phyloP scores from a whole-genome alignment of 2,329 filamentous ascomycete genomes.

The Podosphaera aphanis region DNA sequence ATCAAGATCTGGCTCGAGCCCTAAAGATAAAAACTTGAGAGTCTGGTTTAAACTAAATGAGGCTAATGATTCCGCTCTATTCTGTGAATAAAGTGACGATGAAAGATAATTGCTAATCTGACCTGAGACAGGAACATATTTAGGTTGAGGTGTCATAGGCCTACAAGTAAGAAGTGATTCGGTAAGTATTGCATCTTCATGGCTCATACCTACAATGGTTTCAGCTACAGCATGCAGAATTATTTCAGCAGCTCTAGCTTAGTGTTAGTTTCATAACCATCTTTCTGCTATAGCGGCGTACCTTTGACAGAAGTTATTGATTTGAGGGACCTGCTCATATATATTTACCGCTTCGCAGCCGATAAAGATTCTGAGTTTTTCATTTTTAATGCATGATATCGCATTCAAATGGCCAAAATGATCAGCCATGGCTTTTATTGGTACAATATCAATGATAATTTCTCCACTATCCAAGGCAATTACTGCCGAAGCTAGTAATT shows the following conservation, averaged over 20 bases:
- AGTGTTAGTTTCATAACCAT: neutral
- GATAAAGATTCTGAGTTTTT: constrained; percentile 6
- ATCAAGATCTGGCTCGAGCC: constrained; percentile 24
- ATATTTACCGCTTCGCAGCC: constrained; percentile 9
- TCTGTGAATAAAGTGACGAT: constrained; percentile 17
- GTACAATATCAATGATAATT: constrained; percentile 9
- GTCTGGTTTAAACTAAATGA: constrained; percentile 16
- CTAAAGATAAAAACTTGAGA: constrained; percentile 23
- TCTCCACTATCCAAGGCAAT: constrained; percentile 8
- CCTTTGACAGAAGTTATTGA: constrained; percentile 9
- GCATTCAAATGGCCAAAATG: constrained; percentile 7
- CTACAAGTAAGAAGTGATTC: constrained; percentile 16
- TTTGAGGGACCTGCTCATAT: constrained; percentile 5
- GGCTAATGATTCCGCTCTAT: constrained; percentile 5
- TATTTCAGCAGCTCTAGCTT: constrained; percentile 6
- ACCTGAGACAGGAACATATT: constrained; percentile 4
- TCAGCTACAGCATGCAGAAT: constrained; percentile 7
- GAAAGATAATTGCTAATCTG: constrained; percentile 5
- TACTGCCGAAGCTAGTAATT: constrained; percentile 13
- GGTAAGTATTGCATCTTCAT: constrained; percentile 17
- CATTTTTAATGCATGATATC: constrained; percentile 6
- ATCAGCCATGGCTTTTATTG: constrained; percentile 6
- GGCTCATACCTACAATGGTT: constrained; percentile 8
- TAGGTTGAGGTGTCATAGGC: constrained; percentile 1
- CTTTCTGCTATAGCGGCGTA: constrained; percentile 1